Base-by-base conservation (phyloP, 192 early-diverging fungal genomes). In the Borealophlyctis nickersoniae region DNA sequence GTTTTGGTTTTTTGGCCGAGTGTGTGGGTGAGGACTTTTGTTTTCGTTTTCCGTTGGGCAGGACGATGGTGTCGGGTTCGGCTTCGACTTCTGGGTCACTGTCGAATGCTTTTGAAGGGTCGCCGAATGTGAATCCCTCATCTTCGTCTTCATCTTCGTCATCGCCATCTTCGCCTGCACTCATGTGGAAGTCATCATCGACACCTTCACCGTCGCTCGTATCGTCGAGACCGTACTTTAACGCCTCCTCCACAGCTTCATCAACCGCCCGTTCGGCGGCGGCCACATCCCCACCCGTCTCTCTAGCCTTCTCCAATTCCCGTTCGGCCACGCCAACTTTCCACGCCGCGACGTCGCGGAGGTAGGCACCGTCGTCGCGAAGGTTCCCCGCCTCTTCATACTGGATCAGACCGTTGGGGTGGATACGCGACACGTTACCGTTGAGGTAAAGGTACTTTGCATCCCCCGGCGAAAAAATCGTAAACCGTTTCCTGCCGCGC, bases 401-500 rank as follows among this genome's bases (percentile, higher is more conserved):
- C 3, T 23, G 35, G 36, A 79, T 79, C 48, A 74, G 59, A 0
- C 79, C 79, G 56, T 81, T 81, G 5, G 23, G 24, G 30, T 35
- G 53, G 0, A 81, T 72, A 27, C 33, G 19, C 31, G 7, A 14
- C 2, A 76, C 39, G 13, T n/a, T 36, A 7, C 72, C 71, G 36
- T 55, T 3, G 16, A 63, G 2, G 33, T 72, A 71, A 56, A 81
- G 52, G 7, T 51, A 22, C 4, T 58, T 36, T 0, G 77, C 65
- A 62, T 81, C 79, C 33, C 35, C 27, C 14, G 79, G 79, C 16
- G 73, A 58, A 52, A 80, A 81, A 4, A 81, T 14, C 3, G 60
- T 72, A 56, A 81, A 81, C 24, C 31, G 19, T 36, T 81, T 81
- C 4, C 30, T 31, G 0, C 79, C 79, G 30, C 45, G 28, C 11